Percentiles rank a stretch among this genome's conserved stretches.
Evolutionary conservation across 768 basidiomycete species (phyloP).

Genomic region (Erythrobasidium yunnanense): DNA sequence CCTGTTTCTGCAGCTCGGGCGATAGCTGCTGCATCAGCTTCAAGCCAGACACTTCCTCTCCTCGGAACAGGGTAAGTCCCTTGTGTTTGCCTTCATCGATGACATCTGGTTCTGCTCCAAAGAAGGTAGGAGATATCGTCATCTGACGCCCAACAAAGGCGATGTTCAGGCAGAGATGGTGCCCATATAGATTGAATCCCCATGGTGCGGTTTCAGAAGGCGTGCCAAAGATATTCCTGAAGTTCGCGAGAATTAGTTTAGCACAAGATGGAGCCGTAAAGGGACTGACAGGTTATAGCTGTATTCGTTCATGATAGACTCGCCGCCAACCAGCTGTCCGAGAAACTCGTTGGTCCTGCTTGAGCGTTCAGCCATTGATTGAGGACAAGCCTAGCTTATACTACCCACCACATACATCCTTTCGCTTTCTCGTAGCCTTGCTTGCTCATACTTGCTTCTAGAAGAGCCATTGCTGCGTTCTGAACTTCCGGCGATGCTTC

Average conservation of each 20-base stretch:
- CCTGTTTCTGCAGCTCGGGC: slow-evolving; percentile 34
- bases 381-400: not conserved
- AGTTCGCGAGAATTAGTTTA: not conserved
- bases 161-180: slow-evolving; percentile 39
- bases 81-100: slow-evolving; percentile 38
- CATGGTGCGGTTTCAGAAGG: slow-evolving; percentile 33
- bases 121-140: slow-evolving; percentile 38
- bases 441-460: slow-evolving; percentile 34
- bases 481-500: slow-evolving; percentile 33
- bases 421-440: slow-evolving; percentile 38
- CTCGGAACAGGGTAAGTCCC: slow-evolving; percentile 36
- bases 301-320: slow-evolving; percentile 36
- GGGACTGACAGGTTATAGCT: slow-evolving; percentile 36
- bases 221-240: not conserved
- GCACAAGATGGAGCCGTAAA: slow-evolving; percentile 30
- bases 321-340: slow-evolving; percentile 37
- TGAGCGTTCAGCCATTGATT: not conserved
- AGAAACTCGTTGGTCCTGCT: slow-evolving; percentile 37
- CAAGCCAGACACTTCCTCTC: slow-evolving; percentile 37
- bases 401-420: slow-evolving; percentile 29
- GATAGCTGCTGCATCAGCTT: slow-evolving; percentile 37
- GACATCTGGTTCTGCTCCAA: slow-evolving; percentile 39
- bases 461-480: slow-evolving; percentile 33
- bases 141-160: slow-evolving; percentile 37
- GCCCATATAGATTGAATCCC: slow-evolving; percentile 39